Evolutionary conservation across 441 rosid genomes (phyloP).

Genomic region (Metrosideros polymorpha): DNA sequence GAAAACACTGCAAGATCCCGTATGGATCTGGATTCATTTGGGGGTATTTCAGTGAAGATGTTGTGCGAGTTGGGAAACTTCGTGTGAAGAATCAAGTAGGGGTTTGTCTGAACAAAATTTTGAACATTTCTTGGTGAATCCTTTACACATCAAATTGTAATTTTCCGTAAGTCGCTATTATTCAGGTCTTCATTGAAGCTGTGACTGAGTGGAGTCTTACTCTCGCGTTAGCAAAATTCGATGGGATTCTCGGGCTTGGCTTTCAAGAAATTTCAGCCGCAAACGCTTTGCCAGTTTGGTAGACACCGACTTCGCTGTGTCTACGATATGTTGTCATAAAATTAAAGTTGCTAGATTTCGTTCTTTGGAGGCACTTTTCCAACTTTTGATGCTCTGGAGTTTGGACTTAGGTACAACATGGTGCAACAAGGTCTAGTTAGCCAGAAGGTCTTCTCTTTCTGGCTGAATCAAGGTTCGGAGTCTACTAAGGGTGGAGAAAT

Average conservation of each 20-base stretch:
- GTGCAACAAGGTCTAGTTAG: not conserved
- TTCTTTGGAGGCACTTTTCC: not conserved
- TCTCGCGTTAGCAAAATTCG: not conserved
- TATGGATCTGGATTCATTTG: constrained; percentile 3
- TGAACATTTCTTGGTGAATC: not conserved
- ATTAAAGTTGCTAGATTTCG: not conserved
- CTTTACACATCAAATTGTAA: not conserved
- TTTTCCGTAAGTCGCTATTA: not conserved
- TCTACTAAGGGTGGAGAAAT: not conserved
- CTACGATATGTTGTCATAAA: not conserved
- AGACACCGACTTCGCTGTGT: not conserved
- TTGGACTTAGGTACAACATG: constrained; percentile 4
- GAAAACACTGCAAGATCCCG: not conserved
- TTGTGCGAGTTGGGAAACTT: not conserved
- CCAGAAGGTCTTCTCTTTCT: constrained; percentile 7
- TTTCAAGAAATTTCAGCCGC: not conserved
- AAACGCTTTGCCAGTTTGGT: constrained; percentile 2
- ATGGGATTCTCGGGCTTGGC: constrained; percentile 5
- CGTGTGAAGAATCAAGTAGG: constrained; percentile 2
- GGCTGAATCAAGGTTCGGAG: constrained; percentile 1
- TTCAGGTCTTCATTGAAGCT: constrained; percentile 6
- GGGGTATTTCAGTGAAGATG: not conserved
- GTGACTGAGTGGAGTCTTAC: not conserved
- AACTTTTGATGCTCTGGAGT: not conserved
- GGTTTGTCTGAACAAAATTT: not conserved